Evolutionary conservation across 139 green algal genomes (phyloP), one percentile per base, ranked within the genome.

Genomic region (Chlorella sorokiniana): DNA sequence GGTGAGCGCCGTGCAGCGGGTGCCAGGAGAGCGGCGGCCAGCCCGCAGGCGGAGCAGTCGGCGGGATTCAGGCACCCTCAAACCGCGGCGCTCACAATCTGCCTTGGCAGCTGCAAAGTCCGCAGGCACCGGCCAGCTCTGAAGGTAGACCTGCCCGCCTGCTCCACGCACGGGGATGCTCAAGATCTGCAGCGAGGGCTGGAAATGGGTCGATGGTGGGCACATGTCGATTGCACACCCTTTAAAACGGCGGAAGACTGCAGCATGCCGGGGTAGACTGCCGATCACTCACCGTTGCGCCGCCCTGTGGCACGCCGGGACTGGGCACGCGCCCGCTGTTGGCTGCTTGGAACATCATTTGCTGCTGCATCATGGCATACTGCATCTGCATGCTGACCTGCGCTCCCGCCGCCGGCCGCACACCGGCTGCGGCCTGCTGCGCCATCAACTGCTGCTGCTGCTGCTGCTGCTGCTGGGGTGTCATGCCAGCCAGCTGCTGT

Each of bases 11-110:
- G n/a, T n/a, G n/a, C n/a, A n/a, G n/a, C n/a, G n/a, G n/a, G n/a
- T n/a, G n/a, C n/a, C n/a, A n/a, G n/a, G n/a, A n/a, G n/a, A 61
- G 52, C 52, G 52, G 52, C 11, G 10, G 8, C 52, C 10, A 22
- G 52, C 52, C 3, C 3, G 52, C 11, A 3, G 54, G 35, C 35
- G 16, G 52, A 20, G 52, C 7, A 23, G 52, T 20, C 52, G 52
- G 52, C 52, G 52, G 52, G 52, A n/a, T n/a, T n/a, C n/a, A n/a
- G n/a, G n/a, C n/a, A n/a, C n/a, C n/a, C n/a, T n/a, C n/a, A n/a
- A n/a, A n/a, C n/a, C n/a, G n/a, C n/a, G 48, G 48, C 48, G 16
- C 71, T 64, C 71, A 78, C 71, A 37, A 18, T 64, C 71, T 59
- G 16, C 8, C 23, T 65, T 65, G 33, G 48, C 48, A 1, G 48